phyloP scores from a whole-genome alignment of 345 rosid genomes.

The Passiflora organensis region DNA sequence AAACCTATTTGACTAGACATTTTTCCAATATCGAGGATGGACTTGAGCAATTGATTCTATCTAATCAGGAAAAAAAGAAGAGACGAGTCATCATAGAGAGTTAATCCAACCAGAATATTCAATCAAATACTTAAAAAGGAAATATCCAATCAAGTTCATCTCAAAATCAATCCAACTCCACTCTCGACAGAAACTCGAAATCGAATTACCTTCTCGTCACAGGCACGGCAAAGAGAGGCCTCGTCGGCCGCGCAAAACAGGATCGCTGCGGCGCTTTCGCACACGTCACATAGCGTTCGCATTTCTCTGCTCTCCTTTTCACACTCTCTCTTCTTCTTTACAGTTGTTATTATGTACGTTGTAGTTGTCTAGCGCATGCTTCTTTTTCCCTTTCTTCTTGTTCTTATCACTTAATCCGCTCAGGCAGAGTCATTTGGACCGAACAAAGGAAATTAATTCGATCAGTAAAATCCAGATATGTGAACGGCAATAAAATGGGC shows the following conservation, averaged over 20 bases:
- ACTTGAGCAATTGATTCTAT: too few species aligned
- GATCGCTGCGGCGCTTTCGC: constrained; percentile 75
- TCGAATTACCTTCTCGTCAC: constrained; percentile 57
- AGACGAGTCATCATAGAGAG: background rate
- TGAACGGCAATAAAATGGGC: too few species aligned
- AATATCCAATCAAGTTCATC: background rate
- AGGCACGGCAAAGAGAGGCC: constrained; percentile 79
- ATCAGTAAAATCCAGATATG: too few species aligned
- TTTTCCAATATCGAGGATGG: too few species aligned
- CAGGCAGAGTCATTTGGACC: background rate
- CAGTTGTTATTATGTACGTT: too few species aligned
- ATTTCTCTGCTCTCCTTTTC: constrained; percentile 21
- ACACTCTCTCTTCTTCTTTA: too few species aligned
- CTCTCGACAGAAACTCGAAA: background rate
- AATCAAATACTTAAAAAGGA: too few species aligned
- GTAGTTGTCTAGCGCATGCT: too few species aligned
- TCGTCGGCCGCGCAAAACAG: constrained; percentile 88
- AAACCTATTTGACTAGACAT: too few species aligned
- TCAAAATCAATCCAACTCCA: background rate
- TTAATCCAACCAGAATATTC: background rate
- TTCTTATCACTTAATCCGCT: background rate
- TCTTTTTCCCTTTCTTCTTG: too few species aligned
- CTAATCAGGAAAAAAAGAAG: background rate
- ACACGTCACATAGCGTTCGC: constrained; percentile 68
- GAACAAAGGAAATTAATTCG: too few species aligned